Percentiles rank a stretch among this genome's conserved stretches.
phyloP scores from a whole-genome alignment of 345 rosid genomes.

The Lepidium aucheri region DNA sequence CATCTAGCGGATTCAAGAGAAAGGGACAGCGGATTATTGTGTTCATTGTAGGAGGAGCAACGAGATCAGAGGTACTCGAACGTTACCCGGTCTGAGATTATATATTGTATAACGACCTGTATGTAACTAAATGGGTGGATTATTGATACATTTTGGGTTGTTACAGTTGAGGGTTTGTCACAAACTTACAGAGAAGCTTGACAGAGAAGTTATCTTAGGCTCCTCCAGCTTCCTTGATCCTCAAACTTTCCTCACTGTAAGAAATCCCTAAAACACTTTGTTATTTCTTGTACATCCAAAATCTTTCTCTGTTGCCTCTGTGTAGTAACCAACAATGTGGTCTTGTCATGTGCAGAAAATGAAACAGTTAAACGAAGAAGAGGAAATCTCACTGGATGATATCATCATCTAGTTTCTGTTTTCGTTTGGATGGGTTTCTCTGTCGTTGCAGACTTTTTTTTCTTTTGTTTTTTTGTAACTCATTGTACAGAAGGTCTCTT shows the following conservation, averaged over 20 bases:
- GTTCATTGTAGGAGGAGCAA: slow-evolving; percentile 89
- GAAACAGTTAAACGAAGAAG: slow-evolving; percentile 54
- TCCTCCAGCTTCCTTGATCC: slow-evolving; percentile 95
- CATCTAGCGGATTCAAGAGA: slow-evolving; percentile 67
- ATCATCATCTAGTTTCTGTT: slow-evolving; percentile 24
- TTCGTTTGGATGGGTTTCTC: background rate
- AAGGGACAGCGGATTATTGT: slow-evolving; percentile 81
- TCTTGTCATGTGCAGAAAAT: slow-evolving; percentile 53
- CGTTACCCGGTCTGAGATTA: background rate
- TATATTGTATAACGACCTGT: background rate
- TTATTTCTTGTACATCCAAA: background rate
- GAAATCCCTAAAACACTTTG: background rate
- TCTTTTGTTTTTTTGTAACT: background rate
- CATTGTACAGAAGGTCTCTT: too few relatives aligned
- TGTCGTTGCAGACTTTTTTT: background rate
- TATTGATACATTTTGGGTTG: background rate
- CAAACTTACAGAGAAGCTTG: slow-evolving; percentile 80
- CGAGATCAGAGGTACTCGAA: slow-evolving; percentile 81
- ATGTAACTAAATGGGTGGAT: background rate
- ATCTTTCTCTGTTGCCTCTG: background rate
- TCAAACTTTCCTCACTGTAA: slow-evolving; percentile 75
- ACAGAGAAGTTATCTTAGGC: slow-evolving; percentile 83
- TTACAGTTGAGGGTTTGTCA: slow-evolving; percentile 88
- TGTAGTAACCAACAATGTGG: background rate
- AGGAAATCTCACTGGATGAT: slow-evolving; percentile 76